Conservation (phyloP, 768 basidiomycete species). For the Mycena olivaceomarginata region DNA sequence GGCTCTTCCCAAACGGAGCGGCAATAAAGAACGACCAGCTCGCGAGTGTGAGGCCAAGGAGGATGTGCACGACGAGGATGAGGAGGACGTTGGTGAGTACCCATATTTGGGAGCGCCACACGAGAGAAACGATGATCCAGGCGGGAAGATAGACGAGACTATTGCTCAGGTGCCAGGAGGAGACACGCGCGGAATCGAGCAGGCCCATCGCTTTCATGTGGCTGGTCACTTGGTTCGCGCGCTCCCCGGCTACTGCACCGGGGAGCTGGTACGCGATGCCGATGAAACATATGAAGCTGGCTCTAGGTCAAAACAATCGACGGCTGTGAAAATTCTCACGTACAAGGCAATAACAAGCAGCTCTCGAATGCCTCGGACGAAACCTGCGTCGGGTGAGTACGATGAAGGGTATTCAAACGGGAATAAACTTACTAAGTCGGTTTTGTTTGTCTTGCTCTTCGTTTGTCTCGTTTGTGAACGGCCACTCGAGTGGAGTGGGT, state of each 20-base stretch:
- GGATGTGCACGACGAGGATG: slow-evolving; percentile 78
- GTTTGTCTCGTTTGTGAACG: slow-evolving; percentile 82
- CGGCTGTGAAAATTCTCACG: slow-evolving; percentile 44
- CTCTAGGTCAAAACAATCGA: background rate
- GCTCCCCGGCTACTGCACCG: slow-evolving; percentile 80
- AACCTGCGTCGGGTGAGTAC: slow-evolving; percentile 63
- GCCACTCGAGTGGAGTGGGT: slow-evolving; percentile 82
- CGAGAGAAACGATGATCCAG: slow-evolving; percentile 80
- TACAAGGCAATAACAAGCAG: slow-evolving; percentile 83
- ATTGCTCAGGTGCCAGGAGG: slow-evolving; percentile 83
- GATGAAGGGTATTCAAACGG: background rate
- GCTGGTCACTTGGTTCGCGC: slow-evolving; percentile 77
- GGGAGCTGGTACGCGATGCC: slow-evolving; percentile 89
- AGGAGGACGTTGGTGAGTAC: slow-evolving; percentile 74
- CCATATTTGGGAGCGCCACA: slow-evolving; percentile 84
- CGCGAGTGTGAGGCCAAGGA: slow-evolving; percentile 80
- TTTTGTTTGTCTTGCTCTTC: slow-evolving; percentile 72
- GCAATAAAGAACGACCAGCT: slow-evolving; percentile 85
- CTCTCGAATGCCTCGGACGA: slow-evolving; percentile 75
- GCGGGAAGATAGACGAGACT: slow-evolving; percentile 84
- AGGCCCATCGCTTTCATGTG: slow-evolving; percentile 91
- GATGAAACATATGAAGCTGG: slow-evolving; percentile 81
- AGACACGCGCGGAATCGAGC: slow-evolving; percentile 79
- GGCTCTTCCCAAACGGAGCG: slow-evolving; percentile 82
- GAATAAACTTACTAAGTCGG: slow-evolving; percentile 70